These are phyloP conservation scores for Fusarium equiseti DNA, from an alignment of 2,329 filamentous ascomycete species.

Conservation along the genomic window DNA sequence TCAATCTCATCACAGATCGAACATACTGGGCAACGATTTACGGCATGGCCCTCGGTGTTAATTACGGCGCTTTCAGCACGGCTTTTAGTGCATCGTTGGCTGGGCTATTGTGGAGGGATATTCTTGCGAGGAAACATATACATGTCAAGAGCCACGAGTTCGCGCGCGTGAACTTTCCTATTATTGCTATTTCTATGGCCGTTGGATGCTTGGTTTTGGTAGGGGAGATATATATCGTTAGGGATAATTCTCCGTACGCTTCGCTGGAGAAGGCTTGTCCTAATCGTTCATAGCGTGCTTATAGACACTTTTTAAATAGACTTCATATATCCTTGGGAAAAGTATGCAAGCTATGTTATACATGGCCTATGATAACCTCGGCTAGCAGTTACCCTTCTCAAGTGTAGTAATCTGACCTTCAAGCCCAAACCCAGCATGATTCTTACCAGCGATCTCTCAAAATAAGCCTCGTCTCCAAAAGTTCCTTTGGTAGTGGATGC, in stretches of 20 bases:
- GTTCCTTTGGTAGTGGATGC: not conserved
- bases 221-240: slow-evolving; percentile 70
- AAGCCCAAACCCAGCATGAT: not conserved
- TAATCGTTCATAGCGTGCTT: not conserved
- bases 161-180: slow-evolving; percentile 75
- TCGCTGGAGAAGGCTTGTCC: slow-evolving; percentile 7
- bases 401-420: not conserved
- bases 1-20: slow-evolving; percentile 67
- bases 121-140: slow-evolving; percentile 76
- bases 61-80: slow-evolving; percentile 79
- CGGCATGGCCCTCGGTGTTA: slow-evolving; percentile 79
- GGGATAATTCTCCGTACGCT: slow-evolving; percentile 32
- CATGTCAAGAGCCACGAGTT: slow-evolving; percentile 73
- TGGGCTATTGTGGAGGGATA: slow-evolving; percentile 79
- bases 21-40: slow-evolving; percentile 82
- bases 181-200: slow-evolving; percentile 76
- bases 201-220: slow-evolving; percentile 72
- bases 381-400: not conserved
- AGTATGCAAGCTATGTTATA: too few relatives aligned
- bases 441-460: not conserved
- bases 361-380: not conserved
- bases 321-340: too few relatives aligned
- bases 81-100: slow-evolving; percentile 79
- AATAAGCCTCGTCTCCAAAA: not conserved
- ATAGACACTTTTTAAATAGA: not conserved